These are phyloP conservation scores for Jaltomata sinuosa DNA, from an alignment of 257 asterid species.

Conservation along the genomic window DNA sequence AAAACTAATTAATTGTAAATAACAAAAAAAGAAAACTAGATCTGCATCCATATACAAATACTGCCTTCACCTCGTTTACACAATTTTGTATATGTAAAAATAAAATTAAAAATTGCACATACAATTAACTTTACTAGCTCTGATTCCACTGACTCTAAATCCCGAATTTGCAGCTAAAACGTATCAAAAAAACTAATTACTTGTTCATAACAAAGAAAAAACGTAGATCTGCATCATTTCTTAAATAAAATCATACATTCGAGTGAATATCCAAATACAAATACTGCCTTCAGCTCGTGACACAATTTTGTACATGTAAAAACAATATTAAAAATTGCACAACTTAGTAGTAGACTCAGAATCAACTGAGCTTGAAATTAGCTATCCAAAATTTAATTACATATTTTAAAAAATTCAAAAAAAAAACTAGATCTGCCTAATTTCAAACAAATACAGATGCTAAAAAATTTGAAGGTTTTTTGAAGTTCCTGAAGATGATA, in stretches of 20 bases:
- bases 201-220: not conserved
- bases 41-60: too few species aligned
- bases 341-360: not conserved
- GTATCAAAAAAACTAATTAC: not conserved
- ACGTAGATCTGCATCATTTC: not conserved
- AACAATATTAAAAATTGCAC: not conserved
- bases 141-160: not conserved
- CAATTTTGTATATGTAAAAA: too few species aligned
- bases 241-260: not conserved
- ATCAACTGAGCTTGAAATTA: not conserved
- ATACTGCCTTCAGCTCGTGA: not conserved
- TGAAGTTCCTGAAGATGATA: too few species aligned
- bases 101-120: not conserved
- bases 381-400: not conserved
- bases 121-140: not conserved
- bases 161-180: not conserved
- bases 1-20: not conserved
- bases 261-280: not conserved
- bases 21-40: not conserved
- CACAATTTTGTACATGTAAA: not conserved
- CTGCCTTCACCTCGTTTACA: too few species aligned
- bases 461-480: too few species aligned
- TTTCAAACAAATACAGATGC: too few species aligned
- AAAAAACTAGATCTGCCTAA: not conserved
- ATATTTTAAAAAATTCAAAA: not conserved